Evolutionary conservation across 306 rosid species (phyloP).

Genomic region (Trifolium dubium): DNA sequence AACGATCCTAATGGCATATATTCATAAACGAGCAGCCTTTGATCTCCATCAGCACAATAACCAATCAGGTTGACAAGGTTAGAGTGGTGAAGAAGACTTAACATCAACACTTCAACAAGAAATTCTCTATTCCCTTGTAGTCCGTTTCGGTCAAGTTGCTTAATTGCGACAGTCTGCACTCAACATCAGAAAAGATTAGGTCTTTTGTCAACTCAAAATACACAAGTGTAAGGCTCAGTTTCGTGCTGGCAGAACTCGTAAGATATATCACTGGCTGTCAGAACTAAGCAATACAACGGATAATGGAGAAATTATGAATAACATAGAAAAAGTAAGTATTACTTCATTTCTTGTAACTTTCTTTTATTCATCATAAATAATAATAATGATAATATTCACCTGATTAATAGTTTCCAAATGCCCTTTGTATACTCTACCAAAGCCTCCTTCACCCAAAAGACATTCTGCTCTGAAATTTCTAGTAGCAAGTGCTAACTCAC

Average conservation of each 20-base stretch:
- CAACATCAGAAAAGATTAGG: slow-evolving; percentile 39
- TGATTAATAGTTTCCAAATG: slow-evolving; percentile 71
- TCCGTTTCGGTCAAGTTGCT: slow-evolving; percentile 93
- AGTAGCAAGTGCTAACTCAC: slow-evolving; percentile 92
- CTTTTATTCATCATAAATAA: slow-evolving; percentile 24
- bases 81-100: slow-evolving; percentile 92
- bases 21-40: slow-evolving; percentile 94
- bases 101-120: slow-evolving; percentile 91
- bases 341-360: slow-evolving; percentile 29
- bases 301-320: slow-evolving; percentile 33
- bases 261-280: neutral
- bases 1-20: slow-evolving; percentile 90
- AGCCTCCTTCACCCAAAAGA: slow-evolving; percentile 92
- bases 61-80: slow-evolving; percentile 93
- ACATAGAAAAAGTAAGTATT: slow-evolving; percentile 1
- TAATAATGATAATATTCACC: slow-evolving; percentile 51
- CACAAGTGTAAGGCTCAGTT: neutral
- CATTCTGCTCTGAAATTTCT: slow-evolving; percentile 83
- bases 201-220: slow-evolving; percentile 21
- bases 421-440: slow-evolving; percentile 91
- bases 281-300: neutral
- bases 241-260: slow-evolving; percentile 9
- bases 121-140: slow-evolving; percentile 95
- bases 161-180: slow-evolving; percentile 82
- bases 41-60: slow-evolving; percentile 98